Base-by-base conservation (phyloP, 306 rosid genomes). In the Fragaria iinumae region DNA sequence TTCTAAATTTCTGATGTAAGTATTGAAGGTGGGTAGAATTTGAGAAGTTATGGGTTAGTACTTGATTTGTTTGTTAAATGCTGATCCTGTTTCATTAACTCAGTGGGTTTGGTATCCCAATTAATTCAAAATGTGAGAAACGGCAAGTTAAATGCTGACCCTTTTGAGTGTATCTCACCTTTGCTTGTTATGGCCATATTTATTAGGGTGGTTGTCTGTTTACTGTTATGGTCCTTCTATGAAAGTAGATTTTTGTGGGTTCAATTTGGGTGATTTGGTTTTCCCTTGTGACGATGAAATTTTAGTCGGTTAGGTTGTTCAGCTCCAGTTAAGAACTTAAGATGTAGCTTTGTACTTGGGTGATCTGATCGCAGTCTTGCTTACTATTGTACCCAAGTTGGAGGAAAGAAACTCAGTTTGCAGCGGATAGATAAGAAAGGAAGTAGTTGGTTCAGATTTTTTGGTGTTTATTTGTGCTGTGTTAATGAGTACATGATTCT, bases 71-170 rank as follows among this genome's bases (percentile, higher is more conserved):
- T 32, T 69, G 66, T 63, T 41, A 41, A 60, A 20, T 62, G 65
- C 18, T 62, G 68, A 12, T 49, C 44, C 21, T 34, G 50, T 80
- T 63, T 59, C n/a, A 14, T 60, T 53, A 60, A 44, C 76, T 52
- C 39, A 34, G 45, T 48, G 25, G 79, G 60, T 11, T 49, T 36
- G 50, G 21, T 59, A 56, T 45, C 49, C 63, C 48, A 57, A 63
- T 76, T 50, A n/a, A 27, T 81, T 17, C 55, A 25, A 14, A 69
- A 36, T 21, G 63, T n/a, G 32, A 56, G 69, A 38, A 38, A 75
- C 41, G 34, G 70, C 73, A 73, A 82, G 79, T 81, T 86, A 25
- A 21, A 17, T 17, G 65, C 63, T 4, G 73, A 57, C 36, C 6
- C 34, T 34, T 72, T 73, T 44, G 14, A 34, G 77, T 73, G 72